These are phyloP conservation scores for Pelargonium fulgidum DNA, from an alignment of 441 rosid species.

Conservation along the genomic window DNA sequence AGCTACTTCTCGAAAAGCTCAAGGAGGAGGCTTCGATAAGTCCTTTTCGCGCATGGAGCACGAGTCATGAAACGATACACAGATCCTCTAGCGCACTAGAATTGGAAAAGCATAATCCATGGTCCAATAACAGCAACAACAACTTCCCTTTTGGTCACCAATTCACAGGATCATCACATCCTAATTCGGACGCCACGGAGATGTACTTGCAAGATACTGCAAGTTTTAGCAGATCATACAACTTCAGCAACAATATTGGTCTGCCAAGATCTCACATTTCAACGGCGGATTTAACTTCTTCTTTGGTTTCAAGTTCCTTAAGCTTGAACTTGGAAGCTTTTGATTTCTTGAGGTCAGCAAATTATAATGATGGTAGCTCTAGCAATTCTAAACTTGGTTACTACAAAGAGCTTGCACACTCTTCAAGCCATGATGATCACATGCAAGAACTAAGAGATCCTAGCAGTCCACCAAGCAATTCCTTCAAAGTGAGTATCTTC, in stretches of 20 bases:
- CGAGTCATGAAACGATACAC: constrained; percentile 15
- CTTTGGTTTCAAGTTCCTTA: constrained; percentile 24
- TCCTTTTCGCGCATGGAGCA: constrained; percentile 20
- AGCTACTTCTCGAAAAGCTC: constrained; percentile 15
- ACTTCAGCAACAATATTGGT: constrained; percentile 15
- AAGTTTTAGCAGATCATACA: constrained; percentile 14
- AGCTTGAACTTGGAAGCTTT: constrained; percentile 24
- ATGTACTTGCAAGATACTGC: constrained; percentile 1
- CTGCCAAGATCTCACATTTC: constrained; percentile 20
- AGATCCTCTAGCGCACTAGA: background rate
- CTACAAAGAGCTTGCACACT: constrained; percentile 1
- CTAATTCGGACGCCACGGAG: no score
- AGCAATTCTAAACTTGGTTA: constrained; percentile 18
- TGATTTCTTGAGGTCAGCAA: constrained; percentile 18
- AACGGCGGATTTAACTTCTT: constrained; percentile 17
- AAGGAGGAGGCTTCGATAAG: constrained; percentile 21
- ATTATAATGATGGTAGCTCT: constrained; percentile 17
- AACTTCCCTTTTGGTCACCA: constrained; percentile 8
- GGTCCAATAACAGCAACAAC: constrained; percentile 1
- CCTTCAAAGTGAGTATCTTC: constrained; percentile 23
- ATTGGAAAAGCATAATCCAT: background rate
- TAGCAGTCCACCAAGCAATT: constrained; percentile 23
- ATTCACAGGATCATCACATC: background rate
- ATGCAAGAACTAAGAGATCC: constrained; percentile 11
- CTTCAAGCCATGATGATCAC: constrained; percentile 11